Conservation (phyloP, 2,329 filamentous ascomycete species). For the Emergomyces pasteurianus region DNA sequence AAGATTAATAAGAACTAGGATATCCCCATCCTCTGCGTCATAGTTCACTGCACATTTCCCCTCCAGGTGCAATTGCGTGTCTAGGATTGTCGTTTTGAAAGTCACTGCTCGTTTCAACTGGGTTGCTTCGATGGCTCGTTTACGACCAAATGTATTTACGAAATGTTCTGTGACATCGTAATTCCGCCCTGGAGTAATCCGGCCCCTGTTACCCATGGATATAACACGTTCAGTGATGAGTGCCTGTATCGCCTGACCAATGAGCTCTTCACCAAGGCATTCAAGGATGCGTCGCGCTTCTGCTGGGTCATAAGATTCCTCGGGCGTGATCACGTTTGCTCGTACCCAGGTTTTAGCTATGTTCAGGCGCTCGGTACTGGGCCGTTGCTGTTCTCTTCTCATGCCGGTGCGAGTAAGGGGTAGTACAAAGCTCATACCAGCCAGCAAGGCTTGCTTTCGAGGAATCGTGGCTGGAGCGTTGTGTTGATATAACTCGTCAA, state of each 20-base stretch:
- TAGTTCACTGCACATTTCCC: conserved; percentile 24
- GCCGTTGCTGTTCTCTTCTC: neutral
- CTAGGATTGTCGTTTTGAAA: conserved; percentile 34
- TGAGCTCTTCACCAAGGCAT: conserved; percentile 21
- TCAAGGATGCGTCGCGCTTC: conserved; percentile 26
- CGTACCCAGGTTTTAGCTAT: conserved; percentile 37
- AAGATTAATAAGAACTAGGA: conserved; percentile 34
- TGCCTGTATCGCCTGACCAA: conserved; percentile 29
- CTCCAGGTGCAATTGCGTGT: conserved; percentile 23
- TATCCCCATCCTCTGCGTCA: conserved; percentile 32
- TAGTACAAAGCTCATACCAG: conserved; percentile 25
- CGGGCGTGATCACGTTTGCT: conserved; percentile 34
- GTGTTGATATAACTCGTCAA: conserved; percentile 27
- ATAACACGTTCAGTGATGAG: conserved; percentile 32
- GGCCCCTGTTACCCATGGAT: conserved; percentile 27
- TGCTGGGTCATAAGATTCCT: conserved; percentile 28
- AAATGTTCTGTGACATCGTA: conserved; percentile 34
- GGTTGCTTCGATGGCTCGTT: conserved; percentile 26
- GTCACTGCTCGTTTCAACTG: conserved; percentile 29
- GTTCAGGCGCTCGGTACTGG: conserved; percentile 19
- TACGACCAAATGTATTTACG: conserved; percentile 26
- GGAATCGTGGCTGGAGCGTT: conserved; percentile 21
- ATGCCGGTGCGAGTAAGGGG: conserved; percentile 11
- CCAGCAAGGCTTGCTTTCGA: conserved; percentile 23
- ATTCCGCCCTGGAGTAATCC: conserved; percentile 30